Evolutionary conservation across 495 filamentous ascomycete genomes (phyloP), one percentile per base, ranked within the genome.

Genomic region (Parachaetomium inaequale): DNA sequence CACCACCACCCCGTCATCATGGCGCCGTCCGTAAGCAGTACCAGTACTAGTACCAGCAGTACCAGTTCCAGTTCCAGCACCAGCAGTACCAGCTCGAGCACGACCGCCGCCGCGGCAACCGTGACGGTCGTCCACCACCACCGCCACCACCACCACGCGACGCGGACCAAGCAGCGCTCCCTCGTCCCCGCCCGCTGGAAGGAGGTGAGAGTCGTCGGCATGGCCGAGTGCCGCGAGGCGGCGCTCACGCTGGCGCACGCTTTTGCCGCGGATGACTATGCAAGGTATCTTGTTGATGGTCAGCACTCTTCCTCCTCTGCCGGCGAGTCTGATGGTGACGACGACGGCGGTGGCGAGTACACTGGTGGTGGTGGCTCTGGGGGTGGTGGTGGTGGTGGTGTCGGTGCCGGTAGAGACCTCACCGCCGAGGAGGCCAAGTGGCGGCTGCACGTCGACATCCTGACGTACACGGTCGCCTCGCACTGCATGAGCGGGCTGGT

Each of bases 221-320:
- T 84, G 63, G 73, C 78, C 55, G 86, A 91, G 70, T 87, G 82
- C 75, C 83, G 84, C 65, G 81, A 84, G 69, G 89, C 87, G 19
- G 86, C 86, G 34, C 68, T 79, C 17, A 84, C 83, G 63, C 82
- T 93, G 57, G 86, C 89, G 31, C 81, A 90, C 70, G 88, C 90
- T 53, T 93, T 93, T 74, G 85, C 82, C 59, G 80, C 85, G 62
- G 89, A 92, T 70, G 85, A 88, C 36, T 84, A 91, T 43, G 83
- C 85, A 45, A 78, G 80, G 71, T 93, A 93, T 74, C 85, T 90
- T 70, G 73, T 84, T 62, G 82, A 90, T 34, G 45, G 19, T n/a
- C n/a, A n/a, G n/a, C n/a, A n/a, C n/a, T n/a, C n/a, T n/a, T n/a
- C n/a, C n/a, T n/a, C n/a, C n/a, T n/a, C n/a, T n/a, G n/a, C n/a